A percentile compares a stretch with the other conserved stretches of the same genome.
Conservation (phyloP, 495 filamentous ascomycete genomes). For the Neurospora intermedia region DNA sequence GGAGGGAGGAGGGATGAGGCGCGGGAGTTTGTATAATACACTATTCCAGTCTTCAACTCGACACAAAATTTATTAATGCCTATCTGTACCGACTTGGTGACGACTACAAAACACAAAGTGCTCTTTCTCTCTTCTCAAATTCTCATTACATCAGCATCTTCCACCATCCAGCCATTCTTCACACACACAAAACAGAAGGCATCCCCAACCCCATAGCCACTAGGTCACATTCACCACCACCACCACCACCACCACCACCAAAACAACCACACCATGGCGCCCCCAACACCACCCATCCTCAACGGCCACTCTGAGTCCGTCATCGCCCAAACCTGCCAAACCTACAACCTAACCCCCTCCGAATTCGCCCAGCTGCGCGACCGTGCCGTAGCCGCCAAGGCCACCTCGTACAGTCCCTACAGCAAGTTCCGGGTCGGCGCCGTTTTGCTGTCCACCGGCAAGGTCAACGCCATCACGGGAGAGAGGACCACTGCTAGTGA, state of each 20-base stretch:
- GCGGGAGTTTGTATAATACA: background rate
- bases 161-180: background rate
- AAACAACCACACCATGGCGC: too few relatives aligned
- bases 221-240: background rate
- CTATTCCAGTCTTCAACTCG: background rate
- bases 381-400: slow-evolving; percentile 55
- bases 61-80: too few relatives aligned
- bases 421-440: slow-evolving; percentile 88
- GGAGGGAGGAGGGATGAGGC: background rate
- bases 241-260: background rate
- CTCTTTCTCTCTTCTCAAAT: background rate
- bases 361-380: slow-evolving; percentile 52
- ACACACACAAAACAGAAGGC: background rate
- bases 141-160: background rate
- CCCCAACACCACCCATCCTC: slow-evolving; percentile 6
- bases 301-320: slow-evolving; percentile 15
- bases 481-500: too few relatives aligned
- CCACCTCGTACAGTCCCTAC: slow-evolving; percentile 82
- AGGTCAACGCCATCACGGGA: slow-evolving; percentile 29
- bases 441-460: slow-evolving; percentile 55
- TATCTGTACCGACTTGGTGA: background rate
- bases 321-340: slow-evolving; percentile 22
- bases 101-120: background rate
- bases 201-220: background rate
- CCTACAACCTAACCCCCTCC: slow-evolving; percentile 40